Percentiles rank a stretch among this genome's conserved stretches.
Conservation (phyloP, 768 basidiomycete genomes). For the Naganishia onofrii region DNA sequence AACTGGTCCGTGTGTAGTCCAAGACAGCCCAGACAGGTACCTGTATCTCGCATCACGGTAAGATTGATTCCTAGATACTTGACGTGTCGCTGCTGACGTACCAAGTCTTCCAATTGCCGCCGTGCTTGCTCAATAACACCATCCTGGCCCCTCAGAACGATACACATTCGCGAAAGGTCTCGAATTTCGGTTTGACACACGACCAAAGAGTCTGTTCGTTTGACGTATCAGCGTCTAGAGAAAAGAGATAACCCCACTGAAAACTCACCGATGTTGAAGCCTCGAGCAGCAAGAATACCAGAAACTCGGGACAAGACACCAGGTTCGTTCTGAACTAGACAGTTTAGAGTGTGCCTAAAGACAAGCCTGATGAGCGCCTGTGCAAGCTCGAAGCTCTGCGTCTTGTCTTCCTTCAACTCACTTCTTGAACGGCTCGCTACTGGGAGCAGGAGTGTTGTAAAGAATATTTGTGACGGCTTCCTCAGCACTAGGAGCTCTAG, state of each 20-base stretch:
- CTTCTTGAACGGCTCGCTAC: slow-evolving; percentile 71
- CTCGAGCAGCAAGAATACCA: slow-evolving; percentile 91
- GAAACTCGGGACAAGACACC: slow-evolving; percentile 98
- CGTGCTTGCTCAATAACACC: slow-evolving; percentile 96
- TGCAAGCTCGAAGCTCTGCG: neutral
- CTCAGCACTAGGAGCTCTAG: slow-evolving; percentile 77
- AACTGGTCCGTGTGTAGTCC: slow-evolving; percentile 89
- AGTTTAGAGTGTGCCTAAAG: slow-evolving; percentile 88
- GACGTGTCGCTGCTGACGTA: slow-evolving; percentile 56
- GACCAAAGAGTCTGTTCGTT: slow-evolving; percentile 86
- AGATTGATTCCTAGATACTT: too few relatives aligned
- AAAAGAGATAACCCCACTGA: neutral
- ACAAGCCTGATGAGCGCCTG: neutral
- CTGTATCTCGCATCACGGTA: too few relatives aligned
- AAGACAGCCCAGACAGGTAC: slow-evolving; percentile 99
- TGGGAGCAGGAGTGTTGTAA: slow-evolving; percentile 92
- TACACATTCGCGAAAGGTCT: slow-evolving; percentile 95
- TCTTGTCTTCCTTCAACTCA: slow-evolving; percentile 30
- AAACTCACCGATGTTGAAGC: slow-evolving; percentile 69
- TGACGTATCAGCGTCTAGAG: neutral
- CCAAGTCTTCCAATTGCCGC: slow-evolving; percentile 91
- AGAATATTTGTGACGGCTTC: slow-evolving; percentile 97
- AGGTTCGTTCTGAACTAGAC: slow-evolving; percentile 97
- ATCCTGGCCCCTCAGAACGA: slow-evolving; percentile 93
- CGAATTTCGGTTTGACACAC: slow-evolving; percentile 97